A percentile compares a stretch with the other conserved stretches of the same genome.
These are phyloP conservation scores for Penicillium sp. DNA, from an alignment of 2,329 filamentous ascomycete species.

Conservation along the genomic window DNA sequence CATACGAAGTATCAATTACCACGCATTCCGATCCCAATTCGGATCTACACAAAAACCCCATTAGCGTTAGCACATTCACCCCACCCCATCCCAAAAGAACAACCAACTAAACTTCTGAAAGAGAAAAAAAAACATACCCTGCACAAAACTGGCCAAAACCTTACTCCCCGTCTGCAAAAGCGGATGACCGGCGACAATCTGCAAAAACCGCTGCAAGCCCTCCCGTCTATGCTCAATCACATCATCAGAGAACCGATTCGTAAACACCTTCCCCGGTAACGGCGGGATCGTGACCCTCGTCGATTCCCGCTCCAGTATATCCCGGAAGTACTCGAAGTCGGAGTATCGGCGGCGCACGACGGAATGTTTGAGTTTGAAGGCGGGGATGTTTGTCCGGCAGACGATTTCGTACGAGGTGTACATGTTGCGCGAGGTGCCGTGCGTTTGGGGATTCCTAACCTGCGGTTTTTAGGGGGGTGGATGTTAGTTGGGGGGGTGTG, in stretches of 20 bases:
- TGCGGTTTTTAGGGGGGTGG: too few relatives aligned
- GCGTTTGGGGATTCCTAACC: conserved; percentile 88
- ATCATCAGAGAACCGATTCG: conserved; percentile 94
- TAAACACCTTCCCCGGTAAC: conserved; percentile 92
- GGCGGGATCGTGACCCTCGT: conserved; percentile 92
- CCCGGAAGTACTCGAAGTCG: conserved; percentile 97
- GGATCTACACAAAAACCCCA: conserved; percentile 40
- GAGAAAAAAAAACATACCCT: conserved; percentile 53
- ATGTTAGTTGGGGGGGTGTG: too few relatives aligned
- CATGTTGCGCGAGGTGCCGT: conserved; percentile 89
- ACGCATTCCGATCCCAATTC: conserved; percentile 79
- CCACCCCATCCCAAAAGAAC: too few relatives aligned
- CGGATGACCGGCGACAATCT: conserved; percentile 95
- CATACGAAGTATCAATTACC: too few relatives aligned
- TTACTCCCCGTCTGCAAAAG: conserved; percentile 95
- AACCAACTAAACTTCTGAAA: too few relatives aligned
- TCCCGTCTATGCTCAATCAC: conserved; percentile 91
- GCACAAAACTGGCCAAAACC: conserved; percentile 89
- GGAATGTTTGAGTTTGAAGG: conserved; percentile 88
- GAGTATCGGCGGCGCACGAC: conserved; percentile 87
- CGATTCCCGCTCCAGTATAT: conserved; percentile 90
- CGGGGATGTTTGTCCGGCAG: conserved; percentile 95
- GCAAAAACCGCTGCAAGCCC: conserved; percentile 86
- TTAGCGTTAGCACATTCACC: conserved; percentile 8
- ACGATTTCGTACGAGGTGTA: conserved; percentile 99